Conservation (phyloP, 208 protist species). For the Herpetomonas tarakana region DNA sequence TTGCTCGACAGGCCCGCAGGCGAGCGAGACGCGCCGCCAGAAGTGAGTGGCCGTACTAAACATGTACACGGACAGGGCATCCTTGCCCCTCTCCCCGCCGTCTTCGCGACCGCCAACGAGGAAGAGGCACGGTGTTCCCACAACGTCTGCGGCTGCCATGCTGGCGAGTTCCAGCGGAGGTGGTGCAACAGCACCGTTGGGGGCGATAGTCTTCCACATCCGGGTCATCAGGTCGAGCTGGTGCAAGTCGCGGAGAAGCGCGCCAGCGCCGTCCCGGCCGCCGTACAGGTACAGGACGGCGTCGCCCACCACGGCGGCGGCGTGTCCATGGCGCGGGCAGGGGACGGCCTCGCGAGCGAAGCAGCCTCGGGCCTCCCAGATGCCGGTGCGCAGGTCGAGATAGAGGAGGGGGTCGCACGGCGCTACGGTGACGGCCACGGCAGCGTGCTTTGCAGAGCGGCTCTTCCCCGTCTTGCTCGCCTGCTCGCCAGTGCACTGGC, state of each 20-base stretch:
- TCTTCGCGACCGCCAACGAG: constrained; percentile 40
- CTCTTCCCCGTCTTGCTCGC: background rate
- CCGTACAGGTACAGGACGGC: constrained; percentile 39
- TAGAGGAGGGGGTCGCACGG: constrained; percentile 37
- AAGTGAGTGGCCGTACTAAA: constrained; percentile 57
- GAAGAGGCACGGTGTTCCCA: constrained; percentile 37
- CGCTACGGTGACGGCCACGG: constrained; percentile 3
- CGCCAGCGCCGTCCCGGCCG: constrained; percentile 18
- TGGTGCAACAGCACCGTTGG: constrained; percentile 50
- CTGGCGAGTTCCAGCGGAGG: constrained; percentile 54
- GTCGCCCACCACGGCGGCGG: constrained; percentile 17
- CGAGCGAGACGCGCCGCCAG: constrained; percentile 40
- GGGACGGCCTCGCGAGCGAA: constrained; percentile 30
- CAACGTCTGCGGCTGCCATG: constrained; percentile 37
- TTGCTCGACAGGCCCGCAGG: constrained; percentile 23
- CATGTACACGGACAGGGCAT: constrained; percentile 40
- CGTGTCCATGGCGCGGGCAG: constrained; percentile 57
- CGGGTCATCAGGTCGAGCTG: constrained; percentile 56
- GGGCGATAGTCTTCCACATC: constrained; percentile 41
- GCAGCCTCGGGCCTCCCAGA: constrained; percentile 34
- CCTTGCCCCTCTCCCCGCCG: background rate
- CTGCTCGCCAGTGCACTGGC: constrained; percentile 11
- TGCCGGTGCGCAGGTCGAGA: constrained; percentile 36
- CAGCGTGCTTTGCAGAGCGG: too few relatives aligned
- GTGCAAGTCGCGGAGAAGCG: constrained; percentile 47